Evolutionary conservation across 805 yeast species (phyloP), one percentile per base, ranked within the genome.

Genomic region (Starmera quercuum): DNA sequence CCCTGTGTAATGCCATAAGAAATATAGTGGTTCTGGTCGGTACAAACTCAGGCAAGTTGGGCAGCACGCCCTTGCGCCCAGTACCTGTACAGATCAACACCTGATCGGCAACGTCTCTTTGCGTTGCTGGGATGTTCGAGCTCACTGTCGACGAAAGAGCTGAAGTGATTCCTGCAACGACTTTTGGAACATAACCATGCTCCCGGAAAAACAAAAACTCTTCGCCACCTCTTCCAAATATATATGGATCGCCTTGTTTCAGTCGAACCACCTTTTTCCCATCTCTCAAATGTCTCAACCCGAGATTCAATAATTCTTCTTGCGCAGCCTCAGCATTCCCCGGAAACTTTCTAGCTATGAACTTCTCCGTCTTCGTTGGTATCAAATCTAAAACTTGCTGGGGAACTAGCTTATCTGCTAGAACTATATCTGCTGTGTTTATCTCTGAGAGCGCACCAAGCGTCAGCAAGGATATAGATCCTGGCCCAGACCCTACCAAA

Each of bases 301-400:
- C 97, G 42, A 79, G 54, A n/a, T 68, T 63, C 22, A 86, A 61
- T 29, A 90, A 66, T 56, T 90, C 95, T 39, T 82, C 71, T 57
- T 90, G 97, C 0, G 97, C 97, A 31, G 72, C 71, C 49, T 87
- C 96, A 1, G 97, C 97, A 54, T 90, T 90, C 2, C 97, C 97
- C 3, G 97, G 97, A 60, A 87, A 90, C 56, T 90, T 90, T 26
- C 86, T 71, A 2, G 97, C 97, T 38, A 90, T 87, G 53, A 83
- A 86, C 4, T 81, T 64, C 29, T 78, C 79, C 1, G 94, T 83
- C 20, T 67, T 66, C 20, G 70, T 54, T 0, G 97, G 97, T n/a
- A 90, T 79, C 14, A 88, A 59, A 29, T 80, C 84, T 23, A 90
- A 61, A 2, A 90, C 94, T 46, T 79, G 81, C 46, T 82, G 83